Base-by-base conservation (phyloP, 345 rosid species). In the Brassica cretica region DNA sequence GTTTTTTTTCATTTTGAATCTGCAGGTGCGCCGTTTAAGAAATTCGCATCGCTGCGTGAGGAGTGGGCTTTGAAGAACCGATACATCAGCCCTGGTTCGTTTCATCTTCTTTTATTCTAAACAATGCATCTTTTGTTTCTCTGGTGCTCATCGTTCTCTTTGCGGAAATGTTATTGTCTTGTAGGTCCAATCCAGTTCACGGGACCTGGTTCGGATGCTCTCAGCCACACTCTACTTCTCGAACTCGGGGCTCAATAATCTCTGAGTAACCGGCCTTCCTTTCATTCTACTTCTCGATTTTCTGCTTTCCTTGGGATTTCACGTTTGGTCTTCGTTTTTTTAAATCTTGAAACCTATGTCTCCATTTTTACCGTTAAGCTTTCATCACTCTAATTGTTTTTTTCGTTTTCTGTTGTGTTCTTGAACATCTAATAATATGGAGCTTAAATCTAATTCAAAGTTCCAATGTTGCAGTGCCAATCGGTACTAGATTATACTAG, bases 181-280 rank as follows among this genome's bases (percentile, higher is more conserved):
- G 78, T 87, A 93, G 99, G 99, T 82, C 98, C 99, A 4, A 89
- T 96, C 83, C 99, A 96, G 68, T 96, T 96, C 73, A 78, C 8
- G n/a, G 99, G 99, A 21, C 89, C 97, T 30, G 85, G 89, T 62
- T 81, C 98, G 4, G 80, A 83, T 37, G 86, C 88, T 1, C 81
- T 87, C 53, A 93, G 82, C 83, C 96, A 87, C 86, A 96, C 98
- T 8, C 82, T 93, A 24, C 83, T 87, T 35, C 82, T 93, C 33
- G 99, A 96, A 81, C 89, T 90, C 60, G 99, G 94, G 35, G 89
- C 88, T 65, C 70, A 71, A 78, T 80, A 75, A 32, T 49, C 18
- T 73, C 39, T 65, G 56, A 61, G 37, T 25, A 6, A 11, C 32
- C 21, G 21, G 51, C 37, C 4, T 46, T 33, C 19, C 68, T 29